A percentile compares a stretch with the other conserved stretches of the same genome.
Evolutionary conservation across 164 flowering plant species (phyloP).

Genomic region (Hamamelis virginiana): DNA sequence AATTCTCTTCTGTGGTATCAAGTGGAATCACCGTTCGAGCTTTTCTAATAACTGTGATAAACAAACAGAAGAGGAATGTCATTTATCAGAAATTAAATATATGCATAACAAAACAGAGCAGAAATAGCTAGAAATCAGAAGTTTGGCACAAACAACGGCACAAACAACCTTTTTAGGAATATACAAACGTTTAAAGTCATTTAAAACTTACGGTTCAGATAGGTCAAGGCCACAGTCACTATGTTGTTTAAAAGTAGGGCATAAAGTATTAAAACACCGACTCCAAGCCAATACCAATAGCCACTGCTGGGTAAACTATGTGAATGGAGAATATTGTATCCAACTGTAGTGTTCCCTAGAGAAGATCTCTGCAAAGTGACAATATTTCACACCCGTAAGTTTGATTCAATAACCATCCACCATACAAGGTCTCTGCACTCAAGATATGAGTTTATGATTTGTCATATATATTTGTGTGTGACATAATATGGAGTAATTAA

Average conservation of each 20-base stretch:
- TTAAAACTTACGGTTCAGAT: slow-evolving; percentile 67
- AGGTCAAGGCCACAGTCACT: slow-evolving; percentile 62
- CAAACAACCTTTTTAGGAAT: not conserved
- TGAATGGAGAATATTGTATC: slow-evolving; percentile 49
- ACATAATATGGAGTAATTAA: too few species aligned
- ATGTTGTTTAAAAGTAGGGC: slow-evolving; percentile 55
- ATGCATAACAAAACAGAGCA: not conserved
- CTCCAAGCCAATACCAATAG: slow-evolving; percentile 88
- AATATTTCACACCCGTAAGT: slow-evolving; percentile 9
- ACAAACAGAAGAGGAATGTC: not conserved
- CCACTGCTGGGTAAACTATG: slow-evolving; percentile 48
- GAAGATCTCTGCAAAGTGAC: slow-evolving; percentile 46
- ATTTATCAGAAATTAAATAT: not conserved
- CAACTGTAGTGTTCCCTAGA: slow-evolving; percentile 43
- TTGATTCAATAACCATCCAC: not conserved
- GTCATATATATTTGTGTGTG: too few species aligned
- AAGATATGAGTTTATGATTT: too few species aligned
- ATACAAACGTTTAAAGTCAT: not conserved
- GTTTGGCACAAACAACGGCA: not conserved
- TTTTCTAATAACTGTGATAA: slow-evolving; percentile 51
- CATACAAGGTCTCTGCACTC: too few species aligned
- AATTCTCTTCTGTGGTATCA: slow-evolving; percentile 34
- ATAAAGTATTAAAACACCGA: slow-evolving; percentile 55
- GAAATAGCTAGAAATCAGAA: not conserved
- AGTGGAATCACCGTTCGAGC: slow-evolving; percentile 38